Conservation (phyloP, 2,329 filamentous ascomycete species). For the Penicillium nordicum region DNA sequence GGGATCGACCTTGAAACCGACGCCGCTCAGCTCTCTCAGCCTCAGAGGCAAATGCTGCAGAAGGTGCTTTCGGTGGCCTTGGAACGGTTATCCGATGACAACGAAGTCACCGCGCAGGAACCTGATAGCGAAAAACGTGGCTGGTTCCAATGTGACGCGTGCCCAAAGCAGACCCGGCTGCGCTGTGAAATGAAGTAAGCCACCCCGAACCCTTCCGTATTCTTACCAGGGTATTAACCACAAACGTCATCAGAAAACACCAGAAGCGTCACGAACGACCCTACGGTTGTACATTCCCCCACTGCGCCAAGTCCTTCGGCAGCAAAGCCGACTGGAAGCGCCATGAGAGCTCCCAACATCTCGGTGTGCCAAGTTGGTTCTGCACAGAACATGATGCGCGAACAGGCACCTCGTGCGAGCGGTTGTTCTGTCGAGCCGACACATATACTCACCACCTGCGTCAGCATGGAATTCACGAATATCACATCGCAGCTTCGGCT, state of each 20-base stretch:
- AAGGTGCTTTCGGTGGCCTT: conserved; percentile 31
- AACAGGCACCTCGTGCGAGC: conserved; percentile 49
- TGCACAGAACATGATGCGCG: conserved; percentile 52
- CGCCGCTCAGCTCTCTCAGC: conserved; percentile 23
- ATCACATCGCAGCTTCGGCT: conserved; percentile 34
- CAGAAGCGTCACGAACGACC: conserved; percentile 75
- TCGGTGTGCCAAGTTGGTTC: conserved; percentile 66
- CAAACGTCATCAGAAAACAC: conserved; percentile 64
- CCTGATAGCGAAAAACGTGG: conserved; percentile 20
- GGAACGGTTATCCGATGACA: conserved; percentile 24
- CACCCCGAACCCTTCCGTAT: not conserved
- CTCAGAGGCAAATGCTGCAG: conserved; percentile 34
- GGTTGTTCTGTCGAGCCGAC: conserved; percentile 57
- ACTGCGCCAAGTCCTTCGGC: conserved; percentile 73
- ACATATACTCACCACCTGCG: conserved; percentile 62
- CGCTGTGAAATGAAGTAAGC: conserved; percentile 40
- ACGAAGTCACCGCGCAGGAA: not conserved
- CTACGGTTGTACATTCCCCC: conserved; percentile 72
- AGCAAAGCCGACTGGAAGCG: conserved; percentile 94
- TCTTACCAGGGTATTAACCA: not conserved
- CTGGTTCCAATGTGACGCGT: conserved; percentile 32
- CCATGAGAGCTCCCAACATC: conserved; percentile 79
- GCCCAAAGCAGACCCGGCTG: conserved; percentile 30
- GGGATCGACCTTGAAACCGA: conserved; percentile 19
- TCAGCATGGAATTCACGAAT: conserved; percentile 43